phyloP scores from a whole-genome alignment of 441 rosid species.

The Bocquillonia castaneifolia region DNA sequence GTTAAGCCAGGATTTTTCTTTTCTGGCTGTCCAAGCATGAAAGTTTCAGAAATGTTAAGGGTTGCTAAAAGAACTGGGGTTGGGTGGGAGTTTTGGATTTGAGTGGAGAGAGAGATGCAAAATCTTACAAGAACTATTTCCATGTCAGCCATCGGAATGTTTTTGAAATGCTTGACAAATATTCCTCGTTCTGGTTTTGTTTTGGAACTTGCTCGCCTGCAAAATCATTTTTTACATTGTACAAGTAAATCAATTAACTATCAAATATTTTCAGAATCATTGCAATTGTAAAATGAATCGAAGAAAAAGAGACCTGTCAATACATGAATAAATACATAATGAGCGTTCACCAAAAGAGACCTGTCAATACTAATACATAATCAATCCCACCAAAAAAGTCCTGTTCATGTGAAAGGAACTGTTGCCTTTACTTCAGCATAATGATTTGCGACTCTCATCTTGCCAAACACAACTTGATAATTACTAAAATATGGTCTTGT shows the following conservation, averaged over 20 bases:
- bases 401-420: conserved; percentile 5
- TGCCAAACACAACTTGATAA: conserved; percentile 11
- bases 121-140: conserved; percentile 89
- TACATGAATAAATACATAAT: conserved; percentile 2
- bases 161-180: conserved; percentile 90
- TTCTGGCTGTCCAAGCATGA: conserved; percentile 59
- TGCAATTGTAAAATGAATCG: conserved; percentile 10
- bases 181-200: conserved; percentile 60
- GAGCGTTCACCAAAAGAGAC: background rate
- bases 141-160: conserved; percentile 98
- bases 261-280: conserved; percentile 1
- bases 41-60: conserved; percentile 13
- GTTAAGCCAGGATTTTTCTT: conserved; percentile 95
- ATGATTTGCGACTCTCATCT: background rate
- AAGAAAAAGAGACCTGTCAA: conserved; percentile 1
- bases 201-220: conserved; percentile 60
- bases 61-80: background rate
- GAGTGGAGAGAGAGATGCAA: conserved; percentile 20
- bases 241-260: conserved; percentile 13
- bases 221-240: conserved; percentile 28
- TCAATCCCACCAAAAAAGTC: background rate
- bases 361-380: background rate
- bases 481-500: conserved; percentile 10
- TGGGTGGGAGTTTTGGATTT: background rate
- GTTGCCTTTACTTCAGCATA: conserved; percentile 3